phyloP scores from a whole-genome alignment of 2,329 filamentous ascomycete species.

The Monosporascus sp. region DNA sequence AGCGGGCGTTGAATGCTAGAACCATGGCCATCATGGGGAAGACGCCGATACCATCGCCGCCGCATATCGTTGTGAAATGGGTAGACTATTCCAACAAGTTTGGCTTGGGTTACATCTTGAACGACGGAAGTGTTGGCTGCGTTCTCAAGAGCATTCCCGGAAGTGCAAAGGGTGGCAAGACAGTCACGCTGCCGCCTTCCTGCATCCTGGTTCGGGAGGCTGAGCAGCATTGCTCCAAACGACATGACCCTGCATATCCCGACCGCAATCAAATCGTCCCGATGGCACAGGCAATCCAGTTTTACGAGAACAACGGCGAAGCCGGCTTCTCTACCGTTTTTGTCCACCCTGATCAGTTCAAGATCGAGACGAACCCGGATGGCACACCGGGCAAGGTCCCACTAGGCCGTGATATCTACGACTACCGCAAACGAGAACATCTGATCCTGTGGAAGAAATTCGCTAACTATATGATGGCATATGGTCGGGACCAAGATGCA shows the following conservation, averaged over 20 bases:
- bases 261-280: conserved; percentile 60
- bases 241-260: conserved; percentile 48
- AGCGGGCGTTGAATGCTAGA: conserved; percentile 58
- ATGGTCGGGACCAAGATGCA: conserved; percentile 64
- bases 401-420: conserved; percentile 59
- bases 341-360: conserved; percentile 59
- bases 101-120: conserved; percentile 77
- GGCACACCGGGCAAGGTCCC: conserved; percentile 57
- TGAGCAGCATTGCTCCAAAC: conserved; percentile 63
- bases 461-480: conserved; percentile 69
- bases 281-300: conserved; percentile 62
- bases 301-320: conserved; percentile 68
- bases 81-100: conserved; percentile 88
- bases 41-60: conserved; percentile 48
- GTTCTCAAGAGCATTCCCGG: conserved; percentile 53
- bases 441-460: conserved; percentile 70
- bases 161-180: conserved; percentile 44
- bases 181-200: conserved; percentile 58
- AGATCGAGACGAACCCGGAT: conserved; percentile 50
- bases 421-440: conserved; percentile 61
- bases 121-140: conserved; percentile 75
- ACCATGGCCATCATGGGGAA: conserved; percentile 57
- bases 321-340: conserved; percentile 59
- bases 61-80: conserved; percentile 71
- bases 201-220: conserved; percentile 69